Percentiles rank a stretch among this genome's conserved stretches.
phyloP scores from a whole-genome alignment of 129 eudicot species.

The Arctium lappa region DNA sequence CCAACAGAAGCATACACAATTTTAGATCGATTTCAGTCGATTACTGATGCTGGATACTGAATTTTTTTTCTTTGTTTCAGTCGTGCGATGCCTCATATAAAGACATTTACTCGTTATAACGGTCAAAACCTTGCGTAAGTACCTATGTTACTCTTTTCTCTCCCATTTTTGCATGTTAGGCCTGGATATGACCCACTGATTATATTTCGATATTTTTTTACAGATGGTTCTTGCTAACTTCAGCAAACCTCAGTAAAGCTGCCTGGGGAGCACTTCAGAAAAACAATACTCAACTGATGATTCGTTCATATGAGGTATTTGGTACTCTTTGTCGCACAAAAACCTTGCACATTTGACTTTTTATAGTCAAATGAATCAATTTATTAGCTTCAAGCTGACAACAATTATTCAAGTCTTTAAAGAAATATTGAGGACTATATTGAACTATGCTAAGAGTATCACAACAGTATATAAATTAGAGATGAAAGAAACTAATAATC shows the following conservation, averaged over 20 bases:
- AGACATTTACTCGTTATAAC: slow-evolving; percentile 86
- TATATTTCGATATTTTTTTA: neutral
- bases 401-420: neutral
- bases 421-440: neutral
- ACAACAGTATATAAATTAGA: neutral
- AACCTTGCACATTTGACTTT: neutral
- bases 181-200: neutral
- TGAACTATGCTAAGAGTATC: neutral
- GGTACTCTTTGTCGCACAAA: neutral
- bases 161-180: neutral
- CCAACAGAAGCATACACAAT: neutral
- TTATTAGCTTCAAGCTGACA: neutral
- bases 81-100: slow-evolving; percentile 97
- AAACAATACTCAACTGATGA: slow-evolving; percentile 89
- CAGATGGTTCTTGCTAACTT: slow-evolving; percentile 98
- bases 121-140: slow-evolving; percentile 96
- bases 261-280: slow-evolving; percentile 99
- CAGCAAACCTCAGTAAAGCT: slow-evolving; percentile 98
- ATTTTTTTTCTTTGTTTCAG: slow-evolving; percentile 40
- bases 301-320: slow-evolving; percentile 95
- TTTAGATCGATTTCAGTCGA: neutral
- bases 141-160: neutral
- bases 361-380: neutral
- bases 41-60: slow-evolving; percentile 20
- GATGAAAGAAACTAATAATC: neutral